Base-by-base conservation (phyloP, 2,329 filamentous ascomycete genomes). In the Phoma herbarum region DNA sequence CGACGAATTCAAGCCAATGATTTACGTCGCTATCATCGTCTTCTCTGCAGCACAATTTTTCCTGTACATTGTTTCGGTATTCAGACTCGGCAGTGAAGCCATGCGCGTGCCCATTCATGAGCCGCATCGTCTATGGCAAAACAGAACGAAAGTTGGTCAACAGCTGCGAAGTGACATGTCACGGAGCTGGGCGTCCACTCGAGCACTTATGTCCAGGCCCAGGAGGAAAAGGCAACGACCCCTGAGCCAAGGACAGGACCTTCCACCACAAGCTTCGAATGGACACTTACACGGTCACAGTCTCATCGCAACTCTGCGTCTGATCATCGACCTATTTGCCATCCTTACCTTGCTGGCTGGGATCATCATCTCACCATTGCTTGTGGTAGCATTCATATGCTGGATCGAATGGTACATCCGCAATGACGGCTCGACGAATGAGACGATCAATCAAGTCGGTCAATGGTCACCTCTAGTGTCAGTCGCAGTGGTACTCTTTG, bases 371-470 rank as follows among this genome's bases (percentile, higher is more conserved):
- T 57, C 54, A 1, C 54, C 51, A 5, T 10, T 29, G 5, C 35
- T 63, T 10, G 54, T 63, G 3, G 46, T 60, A 18, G 61, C 57
- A 2, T 63, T 63, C 43, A 59, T 60, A 4, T 58, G 57, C 47
- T 61, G 58, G 61, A 60, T 60, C 10, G 61, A 60, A 28, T 60
- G 60, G 60, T 63, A 63, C 29, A 63, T 63, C 12, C 45, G 57
- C 4, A 63, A 63, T 31, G 61, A 63, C n/a, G 58, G 61, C 1
- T 43, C 54, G 8, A 46, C 54, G 4, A 61, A 56, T 23, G 61
- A 61, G 26, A 55, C 51, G 2, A 52, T 56, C 31, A 59, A 39
- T n/a, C 57, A 60, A 26, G 54, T 63, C 11, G 57, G 54, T 14
- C 57, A 61, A 28, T 61, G 58, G 61, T 35, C 58, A 8, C 53